Evolutionary conservation across 2,329 filamentous ascomycete genomes (phyloP).

Genomic region (Apiospora phragmitis): DNA sequence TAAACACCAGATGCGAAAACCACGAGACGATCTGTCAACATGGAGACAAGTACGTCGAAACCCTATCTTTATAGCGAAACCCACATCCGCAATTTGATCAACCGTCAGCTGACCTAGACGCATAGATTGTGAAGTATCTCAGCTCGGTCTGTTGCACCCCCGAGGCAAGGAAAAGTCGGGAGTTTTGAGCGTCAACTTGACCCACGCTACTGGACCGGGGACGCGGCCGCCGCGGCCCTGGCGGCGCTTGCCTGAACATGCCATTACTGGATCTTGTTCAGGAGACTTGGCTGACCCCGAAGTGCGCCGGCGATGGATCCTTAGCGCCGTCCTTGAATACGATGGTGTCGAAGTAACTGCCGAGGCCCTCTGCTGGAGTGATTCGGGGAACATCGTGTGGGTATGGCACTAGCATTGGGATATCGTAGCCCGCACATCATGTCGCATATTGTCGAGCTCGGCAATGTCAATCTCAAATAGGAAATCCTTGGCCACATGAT

Average conservation of each 20-base stretch:
- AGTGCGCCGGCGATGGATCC: neutral
- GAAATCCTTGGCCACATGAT: neutral
- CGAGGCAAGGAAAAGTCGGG: neutral
- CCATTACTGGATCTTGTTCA: neutral
- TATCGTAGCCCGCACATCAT: neutral
- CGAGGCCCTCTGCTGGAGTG: neutral
- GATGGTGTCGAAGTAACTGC: neutral
- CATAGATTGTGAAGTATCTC: neutral
- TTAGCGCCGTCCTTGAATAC: neutral
- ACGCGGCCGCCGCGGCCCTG: too few relatives aligned
- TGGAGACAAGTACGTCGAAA: neutral
- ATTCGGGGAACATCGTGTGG: neutral
- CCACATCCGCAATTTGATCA: too few relatives aligned
- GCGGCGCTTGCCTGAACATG: neutral
- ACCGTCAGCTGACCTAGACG: neutral
- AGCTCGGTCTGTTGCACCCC: neutral
- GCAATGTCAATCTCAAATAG: neutral
- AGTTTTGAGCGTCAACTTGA: neutral
- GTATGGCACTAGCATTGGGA: neutral
- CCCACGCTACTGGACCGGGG: neutral
- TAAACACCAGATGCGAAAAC: neutral
- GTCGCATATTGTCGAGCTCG: constrained; percentile 5
- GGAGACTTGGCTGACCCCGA: neutral
- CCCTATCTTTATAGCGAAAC: neutral
- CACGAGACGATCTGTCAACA: neutral